Evolutionary conservation across 768 basidiomycete species (phyloP).

Genomic region (Royoungia palumana): DNA sequence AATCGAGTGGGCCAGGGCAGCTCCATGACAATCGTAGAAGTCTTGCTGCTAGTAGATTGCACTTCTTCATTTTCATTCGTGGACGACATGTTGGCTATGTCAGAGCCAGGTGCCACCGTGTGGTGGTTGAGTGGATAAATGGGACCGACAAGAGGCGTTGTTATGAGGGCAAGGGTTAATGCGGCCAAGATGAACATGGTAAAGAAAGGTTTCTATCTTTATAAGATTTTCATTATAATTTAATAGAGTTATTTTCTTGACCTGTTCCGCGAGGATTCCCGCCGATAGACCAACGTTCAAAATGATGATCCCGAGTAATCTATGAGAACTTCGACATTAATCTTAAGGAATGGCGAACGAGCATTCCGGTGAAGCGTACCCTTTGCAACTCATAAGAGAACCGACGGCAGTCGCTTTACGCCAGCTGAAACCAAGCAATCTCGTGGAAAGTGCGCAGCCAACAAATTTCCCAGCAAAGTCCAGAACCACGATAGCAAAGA

Average conservation of each 20-base stretch:
- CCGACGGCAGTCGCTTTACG: conserved; percentile 84
- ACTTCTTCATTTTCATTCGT: conserved; percentile 32
- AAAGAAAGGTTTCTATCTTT: no score
- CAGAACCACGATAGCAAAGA: conserved; percentile 68
- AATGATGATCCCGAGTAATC: conserved; percentile 92
- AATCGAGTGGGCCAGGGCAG: conserved; percentile 53
- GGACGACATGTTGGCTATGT: neutral
- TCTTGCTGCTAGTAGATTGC: conserved; percentile 3
- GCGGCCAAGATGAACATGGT: conserved; percentile 94
- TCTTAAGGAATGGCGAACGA: neutral
- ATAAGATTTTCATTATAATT: no score
- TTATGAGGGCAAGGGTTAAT: conserved; percentile 78
- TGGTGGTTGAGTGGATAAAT: conserved; percentile 67
- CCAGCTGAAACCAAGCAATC: conserved; percentile 65
- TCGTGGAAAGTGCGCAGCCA: conserved; percentile 72
- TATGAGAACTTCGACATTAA: conserved; percentile 26
- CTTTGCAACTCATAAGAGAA: conserved; percentile 93
- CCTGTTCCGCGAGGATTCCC: conserved; percentile 65
- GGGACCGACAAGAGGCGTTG: conserved; percentile 68
- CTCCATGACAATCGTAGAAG: conserved; percentile 7
- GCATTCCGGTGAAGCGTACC: conserved; percentile 39
- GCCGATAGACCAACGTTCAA: conserved; percentile 89
- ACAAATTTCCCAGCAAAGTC: conserved; percentile 89
- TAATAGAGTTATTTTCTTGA: no score
- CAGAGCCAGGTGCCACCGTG: conserved; percentile 35